Percentiles rank a stretch among this genome's conserved stretches.
phyloP scores from a whole-genome alignment of 805 yeast genomes.

The Candida alai region DNA sequence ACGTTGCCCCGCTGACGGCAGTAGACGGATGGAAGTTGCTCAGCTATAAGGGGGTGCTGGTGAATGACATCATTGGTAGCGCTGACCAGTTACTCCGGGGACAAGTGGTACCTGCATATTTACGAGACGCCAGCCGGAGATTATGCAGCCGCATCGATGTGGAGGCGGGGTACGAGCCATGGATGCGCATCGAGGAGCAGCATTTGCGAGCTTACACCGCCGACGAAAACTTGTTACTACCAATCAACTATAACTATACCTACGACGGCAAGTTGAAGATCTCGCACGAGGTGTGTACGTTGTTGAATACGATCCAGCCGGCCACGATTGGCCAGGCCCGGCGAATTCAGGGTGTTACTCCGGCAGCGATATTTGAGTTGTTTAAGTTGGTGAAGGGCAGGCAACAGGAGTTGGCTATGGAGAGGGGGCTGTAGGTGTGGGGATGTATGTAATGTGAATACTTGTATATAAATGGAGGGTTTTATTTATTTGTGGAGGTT shows the following conservation, averaged over 20 bases:
- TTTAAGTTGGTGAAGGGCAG: conserved; percentile 48
- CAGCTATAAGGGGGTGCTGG: conserved; percentile 45
- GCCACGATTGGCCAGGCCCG: conserved; percentile 93
- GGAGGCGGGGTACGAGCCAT: conserved; percentile 81
- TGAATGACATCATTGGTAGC: conserved; percentile 28
- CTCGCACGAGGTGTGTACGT: conserved; percentile 69
- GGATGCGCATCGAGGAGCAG: conserved; percentile 66
- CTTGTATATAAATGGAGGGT: no score
- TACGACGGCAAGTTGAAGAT: conserved; percentile 47
- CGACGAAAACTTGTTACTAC: conserved; percentile 76
- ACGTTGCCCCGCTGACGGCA: conserved; percentile 35
- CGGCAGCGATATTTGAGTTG: conserved; percentile 83
- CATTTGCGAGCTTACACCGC: conserved; percentile 75
- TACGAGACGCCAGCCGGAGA: conserved; percentile 30
- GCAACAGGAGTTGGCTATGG: conserved; percentile 14
- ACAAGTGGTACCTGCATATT: conserved; percentile 5
- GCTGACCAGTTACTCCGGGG: background rate
- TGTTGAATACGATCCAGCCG: conserved; percentile 75
- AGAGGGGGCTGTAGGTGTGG: background rate
- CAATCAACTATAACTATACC: conserved; percentile 60
- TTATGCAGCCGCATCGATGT: conserved; percentile 61
- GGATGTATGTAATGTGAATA: background rate
- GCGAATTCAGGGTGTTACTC: conserved; percentile 91
- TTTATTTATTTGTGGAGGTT: no score
- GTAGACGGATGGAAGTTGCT: conserved; percentile 68